Base-by-base conservation (phyloP, 176 grass and related monocot species). In the Urochloa ruziziensis region DNA sequence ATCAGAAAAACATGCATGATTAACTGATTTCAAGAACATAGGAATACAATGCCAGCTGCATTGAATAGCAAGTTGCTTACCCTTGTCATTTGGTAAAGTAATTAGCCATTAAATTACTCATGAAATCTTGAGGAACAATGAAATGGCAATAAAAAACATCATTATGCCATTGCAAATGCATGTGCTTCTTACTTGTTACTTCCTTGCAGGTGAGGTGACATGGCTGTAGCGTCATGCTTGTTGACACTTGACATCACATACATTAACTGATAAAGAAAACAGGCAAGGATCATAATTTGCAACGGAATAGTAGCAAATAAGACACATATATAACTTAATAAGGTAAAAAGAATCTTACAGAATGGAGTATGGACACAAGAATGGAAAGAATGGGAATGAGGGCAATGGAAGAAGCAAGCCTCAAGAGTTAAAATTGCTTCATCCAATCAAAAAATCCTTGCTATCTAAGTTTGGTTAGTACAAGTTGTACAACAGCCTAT, bases 231-330 rank as follows among this genome's bases (percentile, higher is more conserved):
- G 67, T 86, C 88, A 23, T 53, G 79, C 65, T 90, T 74, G 67
- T 48, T 86, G 84, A 75, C 84, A 79, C 80, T 48, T 86, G 84
- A 75, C 84, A 79, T 74, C 84, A 83, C 47, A 74, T 86, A 73
- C 48, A 83, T 83, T 78, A 83, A 83, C 88, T 86, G 80, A 52
- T 10, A 18, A 79, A 52, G n/a, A n/a, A 56, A 79, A 51, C 54
- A 16, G 10, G 42, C 2, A 37, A 64, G 30, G 14, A 53, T 79
- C 56, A 83, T 42, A 54, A 83, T 44, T 78, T 53, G 65, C 25
- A 88, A 35, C 36, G 12, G 12, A 28, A 47, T 11, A 62, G 25
- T 27, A 82, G n/a, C 12, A 80, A 33, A 80, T 80, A 65, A 80
- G 3, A 39, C 25, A 81, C 51, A 48, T 46, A 24, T 25, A 68